Evolutionary conservation across 2,329 filamentous ascomycete genomes (phyloP), one percentile per base, ranked within the genome.

Genomic region (Fusarium sp.): DNA sequence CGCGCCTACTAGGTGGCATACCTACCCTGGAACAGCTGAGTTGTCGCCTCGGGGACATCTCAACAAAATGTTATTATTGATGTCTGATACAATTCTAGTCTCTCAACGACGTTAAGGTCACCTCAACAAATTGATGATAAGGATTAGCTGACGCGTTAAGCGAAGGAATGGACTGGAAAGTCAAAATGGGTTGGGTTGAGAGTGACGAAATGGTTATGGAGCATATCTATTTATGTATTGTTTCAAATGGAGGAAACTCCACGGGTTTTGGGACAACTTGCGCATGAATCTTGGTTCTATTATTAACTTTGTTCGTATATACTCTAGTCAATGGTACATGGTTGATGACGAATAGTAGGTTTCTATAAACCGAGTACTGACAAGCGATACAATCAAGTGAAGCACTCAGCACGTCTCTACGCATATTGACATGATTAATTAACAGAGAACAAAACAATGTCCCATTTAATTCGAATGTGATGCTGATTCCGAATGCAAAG

Each of bases 31-130:
- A 65, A 20, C 48, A 13, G 18, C 29, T 44, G 41, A 34, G 25
- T 45, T 32, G 41, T 64, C 49, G 24, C 22, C 37, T 64, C 12
- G 30, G 54, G 25, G 37, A 34, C 29, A 49, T 16, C 63, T 66
- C 63, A 66, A 66, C 63, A 54, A 54, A 65, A 65, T 25, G 11
- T 6, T 16, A 24, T 12, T 27, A 32, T 34, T 49, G 20, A 25
- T 59, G 22, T 47, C 29, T 48, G n/a, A n/a, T 41, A 40, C 25
- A 27, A 8, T 24, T 7, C 4, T 27, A 34, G n/a, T 29, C 44
- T 53, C 61, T 60, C 61, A 65, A 65, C 53, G 24, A 46, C 27
- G 37, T 8, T 12, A 6, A 22, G 18, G 20, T 20, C 16, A 9
- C 41, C 61, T 65, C 61, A 65, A 65, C 60, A 40, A 32, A 37